Evolutionary conservation across 1,284 basidiomycete genomes (phyloP).

Genomic region (Rhodotorula sp.): DNA sequence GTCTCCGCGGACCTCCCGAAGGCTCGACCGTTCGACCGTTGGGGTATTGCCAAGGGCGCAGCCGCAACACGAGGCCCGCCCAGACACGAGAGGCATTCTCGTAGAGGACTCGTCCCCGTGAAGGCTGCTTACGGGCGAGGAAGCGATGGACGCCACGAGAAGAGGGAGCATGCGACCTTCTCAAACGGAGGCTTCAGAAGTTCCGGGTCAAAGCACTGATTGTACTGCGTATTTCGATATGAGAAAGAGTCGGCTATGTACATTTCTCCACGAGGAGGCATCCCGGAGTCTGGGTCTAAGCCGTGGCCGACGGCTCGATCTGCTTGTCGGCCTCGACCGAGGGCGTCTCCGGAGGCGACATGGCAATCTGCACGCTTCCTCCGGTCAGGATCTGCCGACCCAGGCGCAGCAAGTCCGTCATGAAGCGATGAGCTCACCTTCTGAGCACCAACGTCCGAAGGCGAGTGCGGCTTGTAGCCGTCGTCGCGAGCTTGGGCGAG

Average conservation of each 20-base stretch:
- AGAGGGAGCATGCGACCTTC: not conserved
- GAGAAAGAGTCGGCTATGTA: not conserved
- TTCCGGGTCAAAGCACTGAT: not conserved
- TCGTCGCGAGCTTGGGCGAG: constrained; percentile 10
- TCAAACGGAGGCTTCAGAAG: not conserved
- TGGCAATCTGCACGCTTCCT: not conserved
- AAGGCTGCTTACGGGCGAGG: not conserved
- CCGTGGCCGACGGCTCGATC: constrained; percentile 1
- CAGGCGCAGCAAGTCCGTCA: too few relatives aligned
- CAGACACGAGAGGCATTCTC: not conserved
- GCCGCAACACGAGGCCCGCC: too few relatives aligned
- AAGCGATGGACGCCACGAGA: not conserved
- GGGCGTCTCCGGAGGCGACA: constrained; percentile 8
- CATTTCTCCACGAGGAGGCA: not conserved
- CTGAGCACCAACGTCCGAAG: constrained; percentile 9
- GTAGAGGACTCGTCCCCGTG: not conserved
- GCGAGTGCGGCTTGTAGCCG: constrained; percentile 5
- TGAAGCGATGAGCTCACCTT: not conserved
- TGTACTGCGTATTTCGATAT: not conserved
- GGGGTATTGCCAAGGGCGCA: too few relatives aligned
- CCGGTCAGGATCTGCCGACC: too few relatives aligned
- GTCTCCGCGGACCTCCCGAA: not conserved
- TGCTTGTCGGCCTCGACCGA: constrained; percentile 6
- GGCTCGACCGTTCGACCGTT: too few relatives aligned
- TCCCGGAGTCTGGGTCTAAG: not conserved